Evolutionary conservation across 2,329 filamentous ascomycete species (phyloP).

Genomic region (Stachybotrys elegans): DNA sequence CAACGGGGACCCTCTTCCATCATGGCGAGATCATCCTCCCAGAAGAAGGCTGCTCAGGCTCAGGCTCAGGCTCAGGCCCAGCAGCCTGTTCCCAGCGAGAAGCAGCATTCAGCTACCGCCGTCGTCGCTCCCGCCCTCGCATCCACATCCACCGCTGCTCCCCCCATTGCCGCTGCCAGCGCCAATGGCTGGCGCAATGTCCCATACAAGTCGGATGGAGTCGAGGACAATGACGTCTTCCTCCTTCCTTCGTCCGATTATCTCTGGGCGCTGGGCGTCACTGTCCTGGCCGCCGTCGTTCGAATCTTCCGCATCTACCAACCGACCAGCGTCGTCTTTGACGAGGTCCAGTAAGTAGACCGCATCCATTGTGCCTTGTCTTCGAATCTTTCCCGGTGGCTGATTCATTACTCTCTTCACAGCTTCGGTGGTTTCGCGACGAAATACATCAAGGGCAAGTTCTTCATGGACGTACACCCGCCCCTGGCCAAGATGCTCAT

Average conservation of each 20-base stretch:
- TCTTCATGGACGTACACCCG: conserved; percentile 99
- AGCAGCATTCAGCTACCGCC: too few species aligned
- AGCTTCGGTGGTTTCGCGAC: conserved; percentile 97
- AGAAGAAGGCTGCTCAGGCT: conserved; percentile 27
- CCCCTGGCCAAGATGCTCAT: conserved; percentile 95
- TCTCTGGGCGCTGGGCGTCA: conserved; percentile 67
- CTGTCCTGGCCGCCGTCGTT: conserved; percentile 70
- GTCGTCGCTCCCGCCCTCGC: too few species aligned
- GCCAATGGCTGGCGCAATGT: conserved; percentile 22
- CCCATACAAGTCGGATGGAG: conserved; percentile 72
- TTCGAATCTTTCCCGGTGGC: too few species aligned
- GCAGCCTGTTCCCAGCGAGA: conserved; percentile 14
- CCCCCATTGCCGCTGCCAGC: not conserved
- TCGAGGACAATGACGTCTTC: conserved; percentile 89
- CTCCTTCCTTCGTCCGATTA: conserved; percentile 80
- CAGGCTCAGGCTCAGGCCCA: too few species aligned
- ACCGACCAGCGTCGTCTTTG: conserved; percentile 93
- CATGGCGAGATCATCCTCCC: conserved; percentile 29
- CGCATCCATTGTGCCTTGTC: conserved; percentile 2
- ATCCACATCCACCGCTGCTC: conserved; percentile 3
- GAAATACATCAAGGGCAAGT: conserved; percentile 98
- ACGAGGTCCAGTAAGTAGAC: conserved; percentile 94
- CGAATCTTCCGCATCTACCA: conserved; percentile 95
- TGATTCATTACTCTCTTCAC: conserved; percentile 14
- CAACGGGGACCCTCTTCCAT: not conserved